phyloP scores from a whole-genome alignment of 108 stramenopile species.

The Thalassiosira profunda region DNA sequence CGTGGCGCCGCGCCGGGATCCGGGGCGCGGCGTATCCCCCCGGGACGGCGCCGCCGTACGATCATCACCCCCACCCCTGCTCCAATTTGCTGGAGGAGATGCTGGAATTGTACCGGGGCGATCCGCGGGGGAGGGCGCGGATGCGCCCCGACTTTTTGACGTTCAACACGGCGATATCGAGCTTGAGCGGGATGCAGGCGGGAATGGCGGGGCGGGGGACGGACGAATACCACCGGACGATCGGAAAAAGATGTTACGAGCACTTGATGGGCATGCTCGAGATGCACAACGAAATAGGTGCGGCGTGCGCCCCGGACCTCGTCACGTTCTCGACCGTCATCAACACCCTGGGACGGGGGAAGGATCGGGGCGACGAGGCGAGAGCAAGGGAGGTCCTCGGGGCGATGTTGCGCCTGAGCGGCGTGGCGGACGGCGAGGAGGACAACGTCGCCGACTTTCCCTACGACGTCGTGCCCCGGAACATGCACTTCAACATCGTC shows the following conservation, averaged over 20 bases:
- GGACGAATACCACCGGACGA: background rate
- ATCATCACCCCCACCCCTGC: constrained; percentile 20
- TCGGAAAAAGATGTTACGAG: constrained; percentile 17
- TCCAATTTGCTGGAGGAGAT: constrained; percentile 40
- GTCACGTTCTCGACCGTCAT: constrained; percentile 38
- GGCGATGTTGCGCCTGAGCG: constrained; percentile 35
- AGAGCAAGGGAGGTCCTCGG: constrained; percentile 32
- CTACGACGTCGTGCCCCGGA: constrained; percentile 29
- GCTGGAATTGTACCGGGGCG: constrained; percentile 12
- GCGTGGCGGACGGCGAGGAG: background rate
- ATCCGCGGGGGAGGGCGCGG: constrained; percentile 8
- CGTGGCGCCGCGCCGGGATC: constrained; percentile 20
- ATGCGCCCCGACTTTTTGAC: constrained; percentile 32
- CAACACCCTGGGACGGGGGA: constrained; percentile 8
- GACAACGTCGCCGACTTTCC: background rate
- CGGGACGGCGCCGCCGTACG: constrained; percentile 4
- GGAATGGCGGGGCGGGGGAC: background rate
- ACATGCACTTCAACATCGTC: constrained; percentile 38
- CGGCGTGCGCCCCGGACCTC: constrained; percentile 31
- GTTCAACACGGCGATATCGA: constrained; percentile 35
- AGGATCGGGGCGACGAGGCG: constrained; percentile 4
- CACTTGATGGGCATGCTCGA: constrained; percentile 32
- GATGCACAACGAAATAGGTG: constrained; percentile 14
- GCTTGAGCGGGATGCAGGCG: constrained; percentile 13
- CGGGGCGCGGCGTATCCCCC: background rate